Evolutionary conservation across 352 stramenopile genomes (phyloP).

Genomic region (Phytophthora ramorum): DNA sequence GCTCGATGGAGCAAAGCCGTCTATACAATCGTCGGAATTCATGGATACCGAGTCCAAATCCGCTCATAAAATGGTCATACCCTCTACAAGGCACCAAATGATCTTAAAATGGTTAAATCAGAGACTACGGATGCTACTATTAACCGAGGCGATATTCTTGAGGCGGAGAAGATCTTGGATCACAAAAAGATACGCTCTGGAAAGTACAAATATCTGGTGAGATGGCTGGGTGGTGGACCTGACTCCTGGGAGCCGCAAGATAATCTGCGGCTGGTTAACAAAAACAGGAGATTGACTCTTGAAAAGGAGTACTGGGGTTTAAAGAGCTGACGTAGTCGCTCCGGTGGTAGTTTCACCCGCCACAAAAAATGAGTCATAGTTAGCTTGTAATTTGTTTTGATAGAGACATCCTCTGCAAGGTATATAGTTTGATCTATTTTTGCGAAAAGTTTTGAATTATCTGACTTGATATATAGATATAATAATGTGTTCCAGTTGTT

Average conservation of each 20-base stretch:
- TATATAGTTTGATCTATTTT: not conserved
- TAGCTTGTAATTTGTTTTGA: not conserved
- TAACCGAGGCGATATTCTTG: not conserved
- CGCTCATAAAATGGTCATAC: too few relatives aligned
- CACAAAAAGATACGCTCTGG: too few relatives aligned
- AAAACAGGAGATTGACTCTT: not conserved
- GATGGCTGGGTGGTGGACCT: constrained; percentile 2
- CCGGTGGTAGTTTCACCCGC: too few relatives aligned
- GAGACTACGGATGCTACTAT: too few relatives aligned
- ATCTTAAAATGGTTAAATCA: too few relatives aligned
- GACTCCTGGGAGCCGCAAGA: constrained; percentile 9
- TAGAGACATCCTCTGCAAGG: not conserved
- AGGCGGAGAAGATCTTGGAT: not conserved
- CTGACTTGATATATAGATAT: constrained; percentile 1
- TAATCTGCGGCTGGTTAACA: constrained; percentile 12
- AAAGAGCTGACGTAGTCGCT: too few relatives aligned
- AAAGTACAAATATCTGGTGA: too few relatives aligned
- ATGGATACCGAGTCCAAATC: too few relatives aligned
- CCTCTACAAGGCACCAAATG: too few relatives aligned
- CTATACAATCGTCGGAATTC: too few relatives aligned
- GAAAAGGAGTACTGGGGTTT: not conserved
- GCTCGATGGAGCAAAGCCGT: not conserved
- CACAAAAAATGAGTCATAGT: not conserved
- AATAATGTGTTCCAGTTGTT: not conserved
- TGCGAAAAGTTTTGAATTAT: not conserved